Percentiles rank a stretch among this genome's conserved stretches.
Evolutionary conservation across 192 early-diverging fungal genomes (phyloP).

Genomic region (Chytriomyces sp.): DNA sequence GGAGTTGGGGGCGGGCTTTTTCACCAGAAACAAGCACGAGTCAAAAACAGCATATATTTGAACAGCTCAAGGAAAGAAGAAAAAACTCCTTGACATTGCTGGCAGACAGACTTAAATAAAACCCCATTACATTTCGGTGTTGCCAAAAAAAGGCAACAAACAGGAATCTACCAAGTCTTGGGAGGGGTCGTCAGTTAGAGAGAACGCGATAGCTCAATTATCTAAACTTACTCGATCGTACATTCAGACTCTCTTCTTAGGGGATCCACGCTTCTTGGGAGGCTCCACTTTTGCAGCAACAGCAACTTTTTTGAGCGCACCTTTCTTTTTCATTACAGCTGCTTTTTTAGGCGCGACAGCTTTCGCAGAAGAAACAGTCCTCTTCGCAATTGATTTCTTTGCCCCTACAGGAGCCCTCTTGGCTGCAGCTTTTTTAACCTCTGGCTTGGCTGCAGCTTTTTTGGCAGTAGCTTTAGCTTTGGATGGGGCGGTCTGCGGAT

Average conservation of each 20-base stretch:
- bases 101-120: too few relatives aligned
- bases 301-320: constrained; percentile 53
- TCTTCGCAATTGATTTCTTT: constrained; percentile 9
- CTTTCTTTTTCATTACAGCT: constrained; percentile 37
- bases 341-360: constrained; percentile 22
- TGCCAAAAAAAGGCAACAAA: too few relatives aligned
- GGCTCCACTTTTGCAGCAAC: background rate
- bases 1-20: too few relatives aligned
- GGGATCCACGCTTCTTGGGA: constrained; percentile 57
- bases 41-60: too few relatives aligned
- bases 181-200: too few relatives aligned
- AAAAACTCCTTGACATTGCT: background rate
- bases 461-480: constrained; percentile 31
- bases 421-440: background rate
- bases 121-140: too few relatives aligned
- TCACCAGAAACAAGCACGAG: too few relatives aligned
- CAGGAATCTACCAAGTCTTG: too few relatives aligned
- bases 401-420: background rate
- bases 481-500: background rate
- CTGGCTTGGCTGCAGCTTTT: constrained; percentile 28
- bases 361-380: background rate
- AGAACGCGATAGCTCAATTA: too few relatives aligned
- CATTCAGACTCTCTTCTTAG: constrained; percentile 49
- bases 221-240: too few relatives aligned
- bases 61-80: background rate